Base-by-base conservation (phyloP, 495 filamentous ascomycete species). In the Physcia stellaris region DNA sequence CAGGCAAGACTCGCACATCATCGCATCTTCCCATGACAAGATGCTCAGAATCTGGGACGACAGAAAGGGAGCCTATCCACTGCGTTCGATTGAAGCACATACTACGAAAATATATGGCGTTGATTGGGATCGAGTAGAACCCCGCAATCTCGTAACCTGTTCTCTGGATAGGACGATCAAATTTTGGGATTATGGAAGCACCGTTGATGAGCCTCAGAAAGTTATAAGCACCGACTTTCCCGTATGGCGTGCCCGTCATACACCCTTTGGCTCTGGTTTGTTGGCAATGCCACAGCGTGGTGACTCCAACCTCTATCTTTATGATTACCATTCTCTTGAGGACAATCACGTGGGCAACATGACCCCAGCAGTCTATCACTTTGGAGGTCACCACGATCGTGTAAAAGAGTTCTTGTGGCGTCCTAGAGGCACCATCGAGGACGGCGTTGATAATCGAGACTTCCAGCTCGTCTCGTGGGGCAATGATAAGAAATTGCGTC, bases 331-430 rank as follows among this genome's bases (percentile, higher is more conserved):
- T 37, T 57, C 61, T 23, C 52, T 52, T 35, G 60, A 61, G 22
- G 57, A 62, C 2, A 62, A 70, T 27, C 46, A 59, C 3, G 63
- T 65, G 4, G 63, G 65, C n/a, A 32, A 33, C 4, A 45, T 56
- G 12, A 50, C 67, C n/a, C 56, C 58, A 19, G 71, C 82, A 17
- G 75, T 79, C 4, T 72, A 78, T 45, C 72, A 71, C 33, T 96
- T 94, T 40, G 69, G 74, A 11, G 84, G 84, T 4, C 88, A 96
- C 52, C 75, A 75, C 32, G 76, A 82, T 40, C 83, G 86, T 47
- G 83, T 88, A 18, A 94, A 94, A 48, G 88, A 96, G 40, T 94
- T 96, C 41, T 61, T 96, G 6, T 96, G 88, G 88, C 69, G 88
- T 51, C 73, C 72, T 23, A 77, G 87, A 37, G 88, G 87, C 12